Evolutionary conservation across 371 early-diverging fungal genomes (phyloP), one percentile per base, ranked within the genome.

Genomic region (Lichtheimia ramosa): DNA sequence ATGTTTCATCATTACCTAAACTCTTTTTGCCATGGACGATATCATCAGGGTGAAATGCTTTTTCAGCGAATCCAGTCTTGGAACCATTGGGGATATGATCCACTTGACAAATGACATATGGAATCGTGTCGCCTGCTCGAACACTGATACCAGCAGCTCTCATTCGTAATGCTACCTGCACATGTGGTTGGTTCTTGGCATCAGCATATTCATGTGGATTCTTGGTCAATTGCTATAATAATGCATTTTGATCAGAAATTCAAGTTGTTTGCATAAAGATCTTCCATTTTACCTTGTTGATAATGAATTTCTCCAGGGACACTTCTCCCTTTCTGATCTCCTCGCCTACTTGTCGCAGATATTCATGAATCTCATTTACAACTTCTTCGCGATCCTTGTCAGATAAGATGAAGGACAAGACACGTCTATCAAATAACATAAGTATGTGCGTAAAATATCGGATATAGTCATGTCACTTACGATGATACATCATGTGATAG

Each of bases 11-110:
- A 62, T 58, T 69, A 87, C 86, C 92, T 24, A 92, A 75, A 41
- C 74, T 74, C 51, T 92, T 80, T 5, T 71, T 75, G 0, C 82
- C 71, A 18, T 78, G 82, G 16, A 64, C 65, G n/a, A 96, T 72
- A 48, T 98, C 99, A 48, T 95, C 92, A 0, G 96, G 95, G 60
- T 96, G 95, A 58, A 85, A 92, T 0, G 97, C 98, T 24, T 93
- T 81, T 40, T 88, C 86, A 0, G 93, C 91, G 64, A 85, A 83
- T 10, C 84, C 82, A 15, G 66, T 69, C 54, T 71, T 79, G n/a
- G 74, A 55, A 0, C 75, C 69, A 24, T 56, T 61, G 0, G 70
- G 62, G 5, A 71, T 62, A 42, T 78, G 73, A 16, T 83, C 84
- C 2, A 81, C 83, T 52, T 83, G 70, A 59, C 99, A 96, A 42